Evolutionary conservation across 2,329 filamentous ascomycete species (phyloP), one percentile per base, ranked within the genome.

Genomic region (Fusarium virguliforme): DNA sequence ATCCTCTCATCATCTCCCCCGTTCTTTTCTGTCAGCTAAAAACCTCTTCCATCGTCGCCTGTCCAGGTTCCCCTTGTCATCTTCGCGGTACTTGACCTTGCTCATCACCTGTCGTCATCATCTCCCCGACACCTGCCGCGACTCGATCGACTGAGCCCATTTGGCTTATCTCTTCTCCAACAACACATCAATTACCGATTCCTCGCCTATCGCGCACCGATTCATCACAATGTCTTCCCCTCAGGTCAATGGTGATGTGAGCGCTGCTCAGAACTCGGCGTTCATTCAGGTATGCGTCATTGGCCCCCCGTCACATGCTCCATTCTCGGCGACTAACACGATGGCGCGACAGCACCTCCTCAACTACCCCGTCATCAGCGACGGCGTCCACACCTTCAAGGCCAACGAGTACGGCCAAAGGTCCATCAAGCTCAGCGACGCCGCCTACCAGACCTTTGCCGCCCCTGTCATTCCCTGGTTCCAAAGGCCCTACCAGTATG

Each of bases 361-460:
- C 75, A 91, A 91, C 73, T 97, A 97, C 83, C 95, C 95, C 41
- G 83, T 97, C 73, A 88, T 98, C 79, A 89, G 89, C 78, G 94
- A 97, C 81, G 85, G 90, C 77, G 89, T 97, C 82, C 85, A 89
- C 67, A 90, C 89, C 78, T 91, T 97, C 88, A 93, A 94, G 83
- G 85, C 88, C 78, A 94, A 95, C 83, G 91, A 93, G 56, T 91
- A 93, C 79, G 95, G 93, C 78, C 91, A 94, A 81, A 94, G 91
- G 83, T 95, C 94, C 46, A 85, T 98, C 79, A 87, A 92, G 76
- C 83, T 96, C 70, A 89, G 91, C 80, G 89, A 92, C 79, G 88
- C 90, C 67, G 91, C 91, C 76, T 97, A 95, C 86, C 85, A 90
- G 78, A 90, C 88, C 71, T 87, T 97, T 77, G 91, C 92, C 79